Conservation (phyloP, 441 rosid species). For the Capsella rubella region DNA sequence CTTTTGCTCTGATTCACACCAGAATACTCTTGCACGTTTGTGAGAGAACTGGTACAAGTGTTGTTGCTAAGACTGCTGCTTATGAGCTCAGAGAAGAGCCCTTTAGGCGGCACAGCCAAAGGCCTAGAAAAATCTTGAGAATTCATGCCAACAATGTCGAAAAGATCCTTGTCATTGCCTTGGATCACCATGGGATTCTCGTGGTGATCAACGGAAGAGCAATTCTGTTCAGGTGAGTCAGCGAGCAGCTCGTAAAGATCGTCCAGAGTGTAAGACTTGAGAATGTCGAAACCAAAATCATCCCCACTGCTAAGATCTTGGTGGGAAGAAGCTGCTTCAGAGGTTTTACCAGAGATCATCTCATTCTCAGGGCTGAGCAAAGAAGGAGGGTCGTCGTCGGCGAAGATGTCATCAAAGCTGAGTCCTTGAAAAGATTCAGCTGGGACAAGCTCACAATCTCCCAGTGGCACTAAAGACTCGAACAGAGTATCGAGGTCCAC, state of each 20-base stretch:
- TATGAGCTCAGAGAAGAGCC: conserved; percentile 79
- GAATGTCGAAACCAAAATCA: conserved; percentile 52
- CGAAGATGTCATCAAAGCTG: conserved; percentile 52
- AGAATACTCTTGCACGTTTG: conserved; percentile 32
- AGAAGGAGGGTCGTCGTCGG: conserved; percentile 47
- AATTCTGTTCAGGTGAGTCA: conserved; percentile 51
- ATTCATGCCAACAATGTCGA: conserved; percentile 49
- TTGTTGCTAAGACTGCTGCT: conserved; percentile 48
- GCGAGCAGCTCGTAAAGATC: conserved; percentile 62
- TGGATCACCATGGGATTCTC: conserved; percentile 37
- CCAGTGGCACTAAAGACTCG: conserved; percentile 53
- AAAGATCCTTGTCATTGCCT: conserved; percentile 52
- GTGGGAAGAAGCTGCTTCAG: conserved; percentile 23
- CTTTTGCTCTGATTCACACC: conserved; percentile 53
- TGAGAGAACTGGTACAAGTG: conserved; percentile 34
- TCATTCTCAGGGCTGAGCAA: conserved; percentile 44
- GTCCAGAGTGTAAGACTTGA: conserved; percentile 54
- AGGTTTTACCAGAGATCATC: conserved; percentile 45
- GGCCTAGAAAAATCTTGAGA: conserved; percentile 42
- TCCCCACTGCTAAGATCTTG: conserved; percentile 42
- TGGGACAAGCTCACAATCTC: conserved; percentile 47
- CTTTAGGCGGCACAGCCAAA: conserved; percentile 48
- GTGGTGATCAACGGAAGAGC: conserved; percentile 26
- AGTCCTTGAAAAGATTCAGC: conserved; percentile 45
- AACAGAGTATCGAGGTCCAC: conserved; percentile 60